Percentiles rank a stretch among this genome's conserved stretches.
phyloP scores from a whole-genome alignment of 768 basidiomycete genomes.

The Suillus luteus region DNA sequence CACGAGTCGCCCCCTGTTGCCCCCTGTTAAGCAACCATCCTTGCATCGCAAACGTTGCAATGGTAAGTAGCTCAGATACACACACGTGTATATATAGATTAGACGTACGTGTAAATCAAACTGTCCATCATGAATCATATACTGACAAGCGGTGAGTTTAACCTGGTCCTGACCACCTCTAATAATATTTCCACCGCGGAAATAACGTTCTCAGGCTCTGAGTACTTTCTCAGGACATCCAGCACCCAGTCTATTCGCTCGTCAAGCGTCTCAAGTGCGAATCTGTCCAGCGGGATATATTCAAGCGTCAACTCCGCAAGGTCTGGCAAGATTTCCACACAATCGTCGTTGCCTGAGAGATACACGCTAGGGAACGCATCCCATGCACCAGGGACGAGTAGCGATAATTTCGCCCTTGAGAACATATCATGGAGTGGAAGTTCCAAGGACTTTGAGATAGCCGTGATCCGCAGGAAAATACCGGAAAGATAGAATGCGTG shows the following conservation, averaged over 20 bases:
- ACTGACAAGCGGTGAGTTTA: constrained; percentile 7
- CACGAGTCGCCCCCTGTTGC: background rate
- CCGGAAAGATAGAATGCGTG: constrained; percentile 3
- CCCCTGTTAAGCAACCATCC: background rate
- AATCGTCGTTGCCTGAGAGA: constrained; percentile 8
- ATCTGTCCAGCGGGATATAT: constrained; percentile 3
- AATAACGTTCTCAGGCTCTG: constrained; percentile 3
- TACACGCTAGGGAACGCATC: constrained; percentile 8
- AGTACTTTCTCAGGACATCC: constrained; percentile 9
- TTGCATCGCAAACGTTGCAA: constrained; percentile 1
- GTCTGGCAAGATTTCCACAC: constrained; percentile 6
- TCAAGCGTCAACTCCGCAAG: constrained; percentile 8
- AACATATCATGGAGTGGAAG: background rate
- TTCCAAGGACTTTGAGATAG: background rate
- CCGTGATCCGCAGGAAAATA: constrained; percentile 7
- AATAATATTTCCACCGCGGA: constrained; percentile 4
- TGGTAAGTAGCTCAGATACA: background rate
- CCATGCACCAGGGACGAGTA: constrained; percentile 4
- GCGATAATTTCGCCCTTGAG: constrained; percentile 5
- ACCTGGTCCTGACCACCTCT: constrained; percentile 3
- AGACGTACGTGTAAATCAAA: constrained; percentile 9
- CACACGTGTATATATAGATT: background rate
- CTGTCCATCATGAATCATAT: constrained; percentile 6
- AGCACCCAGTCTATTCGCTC: constrained; percentile 8
- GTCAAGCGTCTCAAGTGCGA: background rate